These are phyloP conservation scores for Petasospora rhodanensis DNA, from an alignment of 1,139 yeast species.

Conservation along the genomic window DNA sequence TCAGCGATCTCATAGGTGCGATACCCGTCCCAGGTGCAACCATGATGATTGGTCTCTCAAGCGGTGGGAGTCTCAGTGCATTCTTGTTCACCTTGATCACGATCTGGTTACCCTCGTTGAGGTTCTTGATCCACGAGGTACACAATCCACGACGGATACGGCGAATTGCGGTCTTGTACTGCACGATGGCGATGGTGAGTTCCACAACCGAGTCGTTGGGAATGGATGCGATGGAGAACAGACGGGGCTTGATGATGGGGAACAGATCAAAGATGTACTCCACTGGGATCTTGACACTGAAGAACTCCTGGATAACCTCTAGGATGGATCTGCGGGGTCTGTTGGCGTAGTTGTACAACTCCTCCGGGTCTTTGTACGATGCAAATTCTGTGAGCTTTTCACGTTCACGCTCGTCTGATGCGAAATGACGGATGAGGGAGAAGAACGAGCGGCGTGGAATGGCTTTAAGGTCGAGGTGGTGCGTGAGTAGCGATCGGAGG, in stretches of 20 bases:
- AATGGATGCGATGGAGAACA: conserved; percentile 75
- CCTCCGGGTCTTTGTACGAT: conserved; percentile 67
- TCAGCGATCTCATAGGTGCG: conserved; percentile 77
- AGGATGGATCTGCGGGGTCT: conserved; percentile 84
- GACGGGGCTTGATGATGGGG: conserved; percentile 74
- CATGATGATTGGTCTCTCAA: conserved; percentile 55
- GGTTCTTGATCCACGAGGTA: conserved; percentile 63
- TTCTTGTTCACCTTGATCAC: conserved; percentile 54
- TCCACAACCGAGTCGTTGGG: conserved; percentile 34
- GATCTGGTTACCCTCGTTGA: conserved; percentile 45
- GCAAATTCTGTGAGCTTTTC: conserved; percentile 76
- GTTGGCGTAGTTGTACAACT: conserved; percentile 81
- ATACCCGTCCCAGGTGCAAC: conserved; percentile 91
- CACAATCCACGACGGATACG: conserved; percentile 79
- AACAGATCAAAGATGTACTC: conserved; percentile 70
- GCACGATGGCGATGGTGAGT: conserved; percentile 77
- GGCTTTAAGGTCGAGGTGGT: conserved; percentile 76
- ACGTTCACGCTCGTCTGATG: conserved; percentile 61
- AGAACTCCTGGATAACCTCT: conserved; percentile 81
- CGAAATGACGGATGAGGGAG: conserved; percentile 64
- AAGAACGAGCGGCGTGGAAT: conserved; percentile 86
- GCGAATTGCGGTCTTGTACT: conserved; percentile 77
- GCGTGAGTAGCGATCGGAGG: conserved; percentile 63
- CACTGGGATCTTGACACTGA: conserved; percentile 66
- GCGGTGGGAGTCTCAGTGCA: conserved; percentile 33